Evolutionary conservation across 495 filamentous ascomycete genomes (phyloP).

Genomic region (Cryomyces antarcticus): DNA sequence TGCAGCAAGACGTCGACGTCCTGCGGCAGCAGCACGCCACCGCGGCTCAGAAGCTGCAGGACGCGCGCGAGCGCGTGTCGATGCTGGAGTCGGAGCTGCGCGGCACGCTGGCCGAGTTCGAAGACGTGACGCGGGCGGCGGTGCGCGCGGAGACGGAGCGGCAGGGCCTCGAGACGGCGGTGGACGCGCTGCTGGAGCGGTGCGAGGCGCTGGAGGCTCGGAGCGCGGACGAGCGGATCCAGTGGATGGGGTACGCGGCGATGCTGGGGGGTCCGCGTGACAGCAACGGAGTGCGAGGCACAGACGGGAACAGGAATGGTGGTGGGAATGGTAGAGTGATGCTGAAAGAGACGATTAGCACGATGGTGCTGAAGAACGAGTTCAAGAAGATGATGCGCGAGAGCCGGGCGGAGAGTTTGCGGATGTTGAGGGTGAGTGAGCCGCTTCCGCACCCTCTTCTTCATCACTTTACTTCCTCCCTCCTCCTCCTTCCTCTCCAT

Average conservation of each 20-base stretch:
- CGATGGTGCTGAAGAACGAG: slow-evolving; percentile 54
- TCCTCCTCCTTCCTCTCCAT: too few relatives aligned
- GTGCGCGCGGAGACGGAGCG: slow-evolving; percentile 78
- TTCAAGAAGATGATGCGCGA: slow-evolving; percentile 88
- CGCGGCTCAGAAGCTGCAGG: slow-evolving; percentile 6
- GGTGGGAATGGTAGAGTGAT: background rate
- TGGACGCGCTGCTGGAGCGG: slow-evolving; percentile 49
- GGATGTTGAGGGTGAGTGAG: slow-evolving; percentile 40
- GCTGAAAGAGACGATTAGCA: slow-evolving; percentile 37
- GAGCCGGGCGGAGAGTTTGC: slow-evolving; percentile 49
- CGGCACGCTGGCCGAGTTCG: slow-evolving; percentile 67
- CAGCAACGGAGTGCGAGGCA: background rate
- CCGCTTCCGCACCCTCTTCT: background rate
- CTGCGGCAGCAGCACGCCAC: slow-evolving; percentile 6
- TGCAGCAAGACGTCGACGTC: slow-evolving; percentile 26
- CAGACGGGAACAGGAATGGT: slow-evolving; percentile 2
- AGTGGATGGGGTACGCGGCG: slow-evolving; percentile 43
- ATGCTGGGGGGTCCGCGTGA: slow-evolving; percentile 22
- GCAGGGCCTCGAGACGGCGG: slow-evolving; percentile 50
- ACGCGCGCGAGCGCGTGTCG: slow-evolving; percentile 28
- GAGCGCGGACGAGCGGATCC: slow-evolving; percentile 50
- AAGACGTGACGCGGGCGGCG: slow-evolving; percentile 65
- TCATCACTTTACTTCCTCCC: too few relatives aligned
- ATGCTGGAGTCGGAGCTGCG: slow-evolving; percentile 59
- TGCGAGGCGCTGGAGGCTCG: slow-evolving; percentile 45